Evolutionary conservation across 1,284 basidiomycete genomes (phyloP), one percentile per base, ranked within the genome.

Genomic region (Moesziomyces sp.): DNA sequence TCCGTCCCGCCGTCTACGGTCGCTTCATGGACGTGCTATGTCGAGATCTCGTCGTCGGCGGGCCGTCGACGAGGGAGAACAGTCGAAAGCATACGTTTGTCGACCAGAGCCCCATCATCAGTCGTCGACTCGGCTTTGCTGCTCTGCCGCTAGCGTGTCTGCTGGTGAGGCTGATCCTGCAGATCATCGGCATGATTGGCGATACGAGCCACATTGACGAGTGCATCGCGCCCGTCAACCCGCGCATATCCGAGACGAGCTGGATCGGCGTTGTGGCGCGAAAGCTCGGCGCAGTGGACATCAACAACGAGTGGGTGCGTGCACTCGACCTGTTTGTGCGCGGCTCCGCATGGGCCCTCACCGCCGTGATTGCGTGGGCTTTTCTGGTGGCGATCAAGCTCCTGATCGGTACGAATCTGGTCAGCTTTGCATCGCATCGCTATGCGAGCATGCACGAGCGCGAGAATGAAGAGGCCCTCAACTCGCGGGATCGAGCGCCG

Each of bases 1-100:
- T 99, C 56, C 90, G 96, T 1, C 94, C 95, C 0, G 92, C 91
- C 0, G 93, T 98, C 0, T 99, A 99, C 77, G 94, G 94, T 66
- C 89, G 97, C 13, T 99, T 94, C 85, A 93, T 92, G 13, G 97
- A 99, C 80, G 93, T 99, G 0, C 88, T 99, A 0, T 98, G 96
- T 79, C 91, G 93, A 46, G 97, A 99, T 83, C 88, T 99, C 13
- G 88, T 95, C 1, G 91, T 91, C 54, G 93, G 90, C 43, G 93
- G 91, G 58, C 88, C 89, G 0, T 67, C 53, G 1, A 57, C 52
- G 0, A 51, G 58, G 24, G 62, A 72, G 46, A 52, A 49, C n/a
- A 64, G 60, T 63, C 52, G 58, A 44, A 80, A 92, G 89, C 92
- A 96, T 51, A 85, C 92, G 0, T 94, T 97, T 69, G 93, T 97